phyloP scores from a whole-genome alignment of 1,284 basidiomycete genomes.

The Malassezia furfur region DNA sequence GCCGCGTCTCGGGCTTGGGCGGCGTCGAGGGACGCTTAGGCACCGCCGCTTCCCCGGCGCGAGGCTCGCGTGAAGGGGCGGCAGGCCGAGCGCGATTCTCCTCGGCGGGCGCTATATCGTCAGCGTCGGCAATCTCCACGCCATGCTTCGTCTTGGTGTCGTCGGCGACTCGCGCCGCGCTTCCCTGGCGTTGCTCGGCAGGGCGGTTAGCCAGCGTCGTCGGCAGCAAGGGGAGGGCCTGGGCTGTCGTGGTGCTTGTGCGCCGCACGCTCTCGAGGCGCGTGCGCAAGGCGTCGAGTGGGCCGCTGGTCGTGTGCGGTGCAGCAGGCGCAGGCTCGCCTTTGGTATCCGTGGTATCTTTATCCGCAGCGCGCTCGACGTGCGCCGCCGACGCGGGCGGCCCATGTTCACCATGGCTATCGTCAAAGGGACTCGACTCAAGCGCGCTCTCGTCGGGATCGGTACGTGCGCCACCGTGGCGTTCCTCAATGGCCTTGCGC shows the following conservation, averaged over 20 bases:
- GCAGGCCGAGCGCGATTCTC: too few relatives aligned
- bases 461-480: slow-evolving; percentile 17
- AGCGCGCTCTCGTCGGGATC: slow-evolving; percentile 23
- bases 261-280: slow-evolving; percentile 14
- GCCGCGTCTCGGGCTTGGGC: neutral
- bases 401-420: neutral
- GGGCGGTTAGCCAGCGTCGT: neutral
- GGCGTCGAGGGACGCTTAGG: neutral
- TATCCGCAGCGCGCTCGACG: too few relatives aligned
- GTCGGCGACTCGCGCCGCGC: neutral
- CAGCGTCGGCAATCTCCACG: too few relatives aligned
- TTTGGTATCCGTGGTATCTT: slow-evolving; percentile 4
- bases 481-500: slow-evolving; percentile 31
- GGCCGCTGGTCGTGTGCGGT: neutral
- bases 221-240: neutral
- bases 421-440: slow-evolving; percentile 7
- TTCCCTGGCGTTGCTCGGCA: neutral
- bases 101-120: too few relatives aligned
- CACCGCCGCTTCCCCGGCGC: too few relatives aligned
- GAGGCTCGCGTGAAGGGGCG: too few relatives aligned
- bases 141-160: neutral
- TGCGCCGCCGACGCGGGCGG: neutral
- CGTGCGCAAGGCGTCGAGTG: slow-evolving; percentile 15
- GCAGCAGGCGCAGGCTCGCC: too few relatives aligned
- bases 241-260: slow-evolving; percentile 3